Percentiles rank a stretch among this genome's conserved stretches.
Conservation (phyloP, 2,329 filamentous ascomycete species). For the Pezicula neosporulosa region DNA sequence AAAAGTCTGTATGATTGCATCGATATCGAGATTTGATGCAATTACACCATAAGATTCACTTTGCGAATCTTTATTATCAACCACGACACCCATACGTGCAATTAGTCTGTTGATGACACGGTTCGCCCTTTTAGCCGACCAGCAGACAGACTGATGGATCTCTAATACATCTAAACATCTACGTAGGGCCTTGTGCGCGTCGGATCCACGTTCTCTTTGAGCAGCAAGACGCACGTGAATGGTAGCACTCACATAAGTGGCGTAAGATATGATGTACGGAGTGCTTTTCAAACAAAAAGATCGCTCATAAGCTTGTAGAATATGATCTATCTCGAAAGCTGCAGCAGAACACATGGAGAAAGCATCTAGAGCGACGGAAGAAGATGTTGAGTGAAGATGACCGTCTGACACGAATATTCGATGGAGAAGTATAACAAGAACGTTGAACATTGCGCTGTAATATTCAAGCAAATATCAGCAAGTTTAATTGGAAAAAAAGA, state of each 20-base stretch:
- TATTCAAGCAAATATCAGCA: too few relatives aligned
- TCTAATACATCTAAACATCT: conserved; percentile 7
- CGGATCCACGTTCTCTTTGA: conserved; percentile 5
- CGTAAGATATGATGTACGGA: conserved; percentile 52
- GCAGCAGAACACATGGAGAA: conserved; percentile 39
- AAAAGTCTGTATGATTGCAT: conserved; percentile 5
- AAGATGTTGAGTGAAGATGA: conserved; percentile 40
- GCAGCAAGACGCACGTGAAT: conserved; percentile 14
- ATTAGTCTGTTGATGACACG: conserved; percentile 3
- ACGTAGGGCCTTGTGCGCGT: conserved; percentile 3
- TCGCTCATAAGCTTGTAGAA: conserved; percentile 41
- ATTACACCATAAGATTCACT: not conserved
- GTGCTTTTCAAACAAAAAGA: conserved; percentile 42
- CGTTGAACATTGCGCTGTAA: too few relatives aligned
- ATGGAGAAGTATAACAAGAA: conserved; percentile 51
- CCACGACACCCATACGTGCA: not conserved
- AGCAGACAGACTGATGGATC: conserved; percentile 3
- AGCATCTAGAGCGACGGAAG: conserved; percentile 38
- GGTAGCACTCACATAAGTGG: conserved; percentile 40
- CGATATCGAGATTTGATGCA: conserved; percentile 2
- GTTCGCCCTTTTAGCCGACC: conserved; percentile 7
- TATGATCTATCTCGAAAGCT: conserved; percentile 39
- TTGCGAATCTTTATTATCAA: not conserved
- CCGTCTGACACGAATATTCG: conserved; percentile 49
- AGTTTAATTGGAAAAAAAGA: too few relatives aligned